Evolutionary conservation across 1,284 basidiomycete species (phyloP).

Genomic region (Agroathelia rolfsii): DNA sequence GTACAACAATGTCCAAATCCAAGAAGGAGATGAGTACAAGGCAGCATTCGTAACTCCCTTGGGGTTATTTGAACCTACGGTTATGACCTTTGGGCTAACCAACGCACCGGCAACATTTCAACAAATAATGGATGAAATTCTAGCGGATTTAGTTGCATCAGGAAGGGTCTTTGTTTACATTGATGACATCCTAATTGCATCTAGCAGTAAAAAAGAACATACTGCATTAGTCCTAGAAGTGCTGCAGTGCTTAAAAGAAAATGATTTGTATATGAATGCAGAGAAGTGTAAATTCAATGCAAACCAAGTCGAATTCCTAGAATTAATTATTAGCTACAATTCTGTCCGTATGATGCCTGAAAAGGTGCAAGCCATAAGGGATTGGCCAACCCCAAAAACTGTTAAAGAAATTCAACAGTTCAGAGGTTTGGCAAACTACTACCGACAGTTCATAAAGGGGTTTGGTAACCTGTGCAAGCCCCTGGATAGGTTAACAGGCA

Average conservation of each 20-base stretch:
- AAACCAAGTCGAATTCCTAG: slow-evolving; percentile 27
- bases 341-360: slow-evolving; percentile 20
- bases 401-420: slow-evolving; percentile 23
- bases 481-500: slow-evolving; percentile 14
- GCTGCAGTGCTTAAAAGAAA: slow-evolving; percentile 19
- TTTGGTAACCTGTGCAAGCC: slow-evolving; percentile 21
- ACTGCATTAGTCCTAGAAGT: slow-evolving; percentile 17
- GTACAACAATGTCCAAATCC: slow-evolving; percentile 12
- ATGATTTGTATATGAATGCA: slow-evolving; percentile 21
- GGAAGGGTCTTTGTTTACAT: slow-evolving; percentile 31
- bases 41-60: slow-evolving; percentile 30
- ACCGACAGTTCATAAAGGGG: slow-evolving; percentile 29
- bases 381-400: slow-evolving; percentile 21
- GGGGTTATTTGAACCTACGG: slow-evolving; percentile 30
- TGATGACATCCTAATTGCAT: slow-evolving; percentile 36
- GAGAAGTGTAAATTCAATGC: slow-evolving; percentile 30
- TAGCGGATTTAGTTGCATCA: slow-evolving; percentile 15
- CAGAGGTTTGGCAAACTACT: slow-evolving; percentile 27
- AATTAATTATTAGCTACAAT: slow-evolving; percentile 19
- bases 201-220: slow-evolving; percentile 16
- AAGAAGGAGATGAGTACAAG: slow-evolving; percentile 17
- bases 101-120: slow-evolving; percentile 31
- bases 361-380: slow-evolving; percentile 23
- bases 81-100: slow-evolving; percentile 30
- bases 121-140: slow-evolving; percentile 19